These are phyloP conservation scores for Paulownia fortunei DNA, from an alignment of 257 asterid genomes.

Conservation along the genomic window DNA sequence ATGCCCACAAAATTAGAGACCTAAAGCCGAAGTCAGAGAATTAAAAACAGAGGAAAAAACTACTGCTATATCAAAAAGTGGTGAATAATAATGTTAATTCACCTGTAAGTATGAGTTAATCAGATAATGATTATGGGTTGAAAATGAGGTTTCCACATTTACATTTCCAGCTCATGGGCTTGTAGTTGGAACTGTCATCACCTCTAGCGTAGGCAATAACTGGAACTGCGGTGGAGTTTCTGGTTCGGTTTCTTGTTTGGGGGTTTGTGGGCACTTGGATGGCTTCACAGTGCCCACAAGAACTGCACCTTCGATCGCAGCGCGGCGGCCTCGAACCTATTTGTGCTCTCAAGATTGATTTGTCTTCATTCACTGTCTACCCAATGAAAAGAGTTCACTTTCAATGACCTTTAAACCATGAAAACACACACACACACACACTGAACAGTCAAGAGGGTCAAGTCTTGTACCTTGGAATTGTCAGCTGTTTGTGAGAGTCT, in stretches of 20 bases:
- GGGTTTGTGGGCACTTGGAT: constrained; percentile 87
- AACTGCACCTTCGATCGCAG: constrained; percentile 67
- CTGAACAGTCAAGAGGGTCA: background rate
- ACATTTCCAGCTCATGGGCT: constrained; percentile 98
- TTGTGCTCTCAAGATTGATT: constrained; percentile 44
- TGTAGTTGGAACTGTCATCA: constrained; percentile 60
- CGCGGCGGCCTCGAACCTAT: constrained; percentile 89
- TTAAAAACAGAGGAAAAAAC: too few species aligned
- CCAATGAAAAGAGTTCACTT: background rate
- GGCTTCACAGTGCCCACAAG: constrained; percentile 78
- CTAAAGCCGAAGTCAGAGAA: too few species aligned
- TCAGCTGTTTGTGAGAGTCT: constrained; percentile 27
- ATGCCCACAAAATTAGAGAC: background rate
- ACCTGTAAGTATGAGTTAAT: background rate
- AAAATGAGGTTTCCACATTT: constrained; percentile 82
- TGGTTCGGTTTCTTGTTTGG: constrained; percentile 26
- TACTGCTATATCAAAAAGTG: background rate
- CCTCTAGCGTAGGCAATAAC: constrained; percentile 19
- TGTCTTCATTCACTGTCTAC: constrained; percentile 32
- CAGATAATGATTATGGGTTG: constrained; percentile 58
- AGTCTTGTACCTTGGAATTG: constrained; percentile 42
- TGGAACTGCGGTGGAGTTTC: constrained; percentile 15
- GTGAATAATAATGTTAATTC: background rate
- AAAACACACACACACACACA: background rate
- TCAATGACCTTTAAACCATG: background rate